Conservation (phyloP, 176 grass and related monocot species). For the Hsuehochloa calcarea region DNA sequence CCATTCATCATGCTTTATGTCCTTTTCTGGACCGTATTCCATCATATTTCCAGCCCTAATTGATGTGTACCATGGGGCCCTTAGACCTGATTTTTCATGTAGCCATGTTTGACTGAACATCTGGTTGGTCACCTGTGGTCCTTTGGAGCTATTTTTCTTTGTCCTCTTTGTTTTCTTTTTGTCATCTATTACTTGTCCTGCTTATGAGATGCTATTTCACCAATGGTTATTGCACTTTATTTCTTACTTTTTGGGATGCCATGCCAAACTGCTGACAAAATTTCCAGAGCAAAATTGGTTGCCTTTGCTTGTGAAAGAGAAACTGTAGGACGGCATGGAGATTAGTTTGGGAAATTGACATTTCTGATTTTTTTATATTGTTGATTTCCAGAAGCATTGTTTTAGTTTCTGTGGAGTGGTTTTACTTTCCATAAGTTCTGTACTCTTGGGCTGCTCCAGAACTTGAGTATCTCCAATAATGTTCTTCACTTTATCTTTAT, state of each 20-base stretch:
- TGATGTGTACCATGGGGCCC: conserved; percentile 14
- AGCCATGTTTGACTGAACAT: conserved; percentile 27
- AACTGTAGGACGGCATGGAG: neutral
- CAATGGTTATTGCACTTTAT: conserved; percentile 5
- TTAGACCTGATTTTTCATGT: conserved; percentile 20
- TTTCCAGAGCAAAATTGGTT: conserved; percentile 4
- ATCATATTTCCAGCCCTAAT: conserved; percentile 21
- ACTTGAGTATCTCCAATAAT: neutral
- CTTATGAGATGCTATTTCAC: conserved; percentile 11
- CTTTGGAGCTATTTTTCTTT: conserved; percentile 5
- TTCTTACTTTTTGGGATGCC: conserved; percentile 16
- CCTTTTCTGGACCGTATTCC: conserved; percentile 25
- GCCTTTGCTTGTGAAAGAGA: conserved; percentile 6
- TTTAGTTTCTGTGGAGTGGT: neutral
- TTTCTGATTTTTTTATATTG: neutral
- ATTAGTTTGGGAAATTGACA: conserved; percentile 12
- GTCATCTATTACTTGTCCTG: conserved; percentile 4
- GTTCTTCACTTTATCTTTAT: neutral
- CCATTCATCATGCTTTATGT: conserved; percentile 31
- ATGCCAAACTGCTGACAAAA: conserved; percentile 4
- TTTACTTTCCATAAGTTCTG: neutral
- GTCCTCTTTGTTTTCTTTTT: neutral
- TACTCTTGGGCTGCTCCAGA: neutral
- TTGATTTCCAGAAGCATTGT: conserved; percentile 20
- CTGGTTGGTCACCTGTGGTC: neutral